Evolutionary conservation across 1,284 basidiomycete species (phyloP), one percentile per base, ranked within the genome.

Genomic region (Leucoagaricus sp.): DNA sequence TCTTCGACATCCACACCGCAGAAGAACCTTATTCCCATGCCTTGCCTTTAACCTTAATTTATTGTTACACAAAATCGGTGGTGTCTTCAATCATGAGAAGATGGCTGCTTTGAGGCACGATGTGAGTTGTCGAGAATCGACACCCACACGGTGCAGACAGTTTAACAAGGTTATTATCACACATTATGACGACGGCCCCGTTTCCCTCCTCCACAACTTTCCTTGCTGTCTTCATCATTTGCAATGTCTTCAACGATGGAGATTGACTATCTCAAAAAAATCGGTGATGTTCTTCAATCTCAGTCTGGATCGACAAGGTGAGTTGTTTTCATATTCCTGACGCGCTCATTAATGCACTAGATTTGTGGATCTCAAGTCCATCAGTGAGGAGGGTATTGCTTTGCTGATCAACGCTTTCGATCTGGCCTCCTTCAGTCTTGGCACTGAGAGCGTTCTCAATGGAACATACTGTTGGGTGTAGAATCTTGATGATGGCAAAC

Each of bases 401-500:
- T 40, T 17, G 9, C 49, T 62, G 26, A 36, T 55, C 9, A 26
- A 48, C 13, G 65, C 66, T 1, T 73, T 70, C 53, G 55, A 67
- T n/a, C 66, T 64, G 7, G 72, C 70, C 1, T 63, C 66, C 1
- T 73, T 71, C 53, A 69, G 71, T 15, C 49, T 58, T 2, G 60
- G 65, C 9, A 15, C 66, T 9, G 50, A 67, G 33, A 65, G 71
- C 46, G 64, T 71, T 2, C 57, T 66, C 4, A 69, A 73, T 38
- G 70, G 70, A 46, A 56, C 64, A 2, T 75, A 75, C 42, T 59
- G 72, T 19, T 71, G 70, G 58, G 72, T 69, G 0, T 61, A 69
- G 19, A 75, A 72, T 53, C 58, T 76, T 58, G 70, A 73, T 47
- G 36, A 60, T 4, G 42, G 23, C 9, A 48, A 53, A 1, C 67